Percentiles rank a stretch among this genome's conserved stretches.
Conservation (phyloP, 139 green algal species). For the Haematococcus lacustris region DNA sequence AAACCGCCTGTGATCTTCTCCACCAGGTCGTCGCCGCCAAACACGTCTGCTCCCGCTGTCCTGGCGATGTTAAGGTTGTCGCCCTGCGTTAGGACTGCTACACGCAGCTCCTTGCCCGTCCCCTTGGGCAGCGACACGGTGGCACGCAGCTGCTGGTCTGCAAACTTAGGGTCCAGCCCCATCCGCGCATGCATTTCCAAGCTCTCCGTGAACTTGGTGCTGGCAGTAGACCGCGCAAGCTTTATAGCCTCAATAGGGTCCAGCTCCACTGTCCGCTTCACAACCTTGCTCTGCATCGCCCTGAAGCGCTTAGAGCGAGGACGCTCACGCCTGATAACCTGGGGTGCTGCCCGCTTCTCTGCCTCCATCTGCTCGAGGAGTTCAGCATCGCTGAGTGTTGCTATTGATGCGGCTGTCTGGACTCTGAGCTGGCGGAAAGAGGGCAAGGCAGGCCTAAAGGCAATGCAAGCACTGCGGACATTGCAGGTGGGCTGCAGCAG, state of each 20-base stretch:
- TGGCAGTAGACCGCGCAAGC: slow-evolving; percentile 57
- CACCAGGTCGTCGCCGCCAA: slow-evolving; percentile 90
- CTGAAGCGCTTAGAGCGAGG: slow-evolving; percentile 46
- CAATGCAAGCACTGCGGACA: no score
- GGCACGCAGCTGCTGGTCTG: slow-evolving; percentile 97
- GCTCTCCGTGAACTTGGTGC: slow-evolving; percentile 91
- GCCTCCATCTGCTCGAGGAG: no score
- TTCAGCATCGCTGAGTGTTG: no score
- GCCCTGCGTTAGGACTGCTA: slow-evolving; percentile 87
- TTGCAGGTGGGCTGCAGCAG: no score
- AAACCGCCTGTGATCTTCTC: slow-evolving; percentile 90
- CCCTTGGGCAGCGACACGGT: slow-evolving; percentile 90
- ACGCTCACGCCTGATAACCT: no score
- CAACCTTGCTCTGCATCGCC: slow-evolving; percentile 37
- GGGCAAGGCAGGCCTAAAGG: no score
- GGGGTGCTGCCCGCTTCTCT: no score
- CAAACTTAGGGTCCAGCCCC: slow-evolving; percentile 87
- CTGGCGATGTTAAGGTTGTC: slow-evolving; percentile 76
- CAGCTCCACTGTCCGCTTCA: slow-evolving; percentile 29
- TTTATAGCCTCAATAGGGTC: slow-evolving; percentile 69
- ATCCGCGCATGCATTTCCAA: slow-evolving; percentile 87
- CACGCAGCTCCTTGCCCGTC: slow-evolving; percentile 88
- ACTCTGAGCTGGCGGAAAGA: no score
- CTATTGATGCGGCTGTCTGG: no score
- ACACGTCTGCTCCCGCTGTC: slow-evolving; percentile 86